These are phyloP conservation scores for Leptomonas pyrrhocoris DNA, from an alignment of 208 protist species.

Conservation along the genomic window DNA sequence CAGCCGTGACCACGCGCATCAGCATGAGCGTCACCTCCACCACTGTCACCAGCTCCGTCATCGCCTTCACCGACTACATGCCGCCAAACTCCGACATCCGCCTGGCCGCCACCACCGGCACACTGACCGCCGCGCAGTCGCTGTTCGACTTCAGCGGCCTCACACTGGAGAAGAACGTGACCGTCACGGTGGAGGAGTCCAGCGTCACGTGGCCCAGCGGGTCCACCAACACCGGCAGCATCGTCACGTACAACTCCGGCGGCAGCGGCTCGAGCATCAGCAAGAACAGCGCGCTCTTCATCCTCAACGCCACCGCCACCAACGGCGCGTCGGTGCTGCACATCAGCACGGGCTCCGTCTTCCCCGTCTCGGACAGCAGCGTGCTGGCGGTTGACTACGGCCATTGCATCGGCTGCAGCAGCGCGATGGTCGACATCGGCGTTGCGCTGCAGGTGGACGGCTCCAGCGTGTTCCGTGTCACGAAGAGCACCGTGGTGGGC, in stretches of 20 bases:
- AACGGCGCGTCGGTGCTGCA: conserved; percentile 4
- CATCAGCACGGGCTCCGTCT: conserved; percentile 1
- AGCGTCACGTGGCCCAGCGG: neutral
- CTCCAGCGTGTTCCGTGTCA: too few relatives aligned
- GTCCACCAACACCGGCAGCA: conserved; percentile 15
- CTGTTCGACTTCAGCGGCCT: conserved; percentile 36
- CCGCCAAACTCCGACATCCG: conserved; percentile 27
- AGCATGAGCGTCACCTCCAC: too few relatives aligned
- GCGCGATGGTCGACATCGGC: too few relatives aligned
- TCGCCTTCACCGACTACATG: conserved; percentile 20
- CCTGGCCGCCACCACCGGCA: conserved; percentile 22
- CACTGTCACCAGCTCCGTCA: neutral
- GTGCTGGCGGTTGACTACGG: too few relatives aligned
- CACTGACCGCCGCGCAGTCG: conserved; percentile 16
- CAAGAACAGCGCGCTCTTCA: conserved; percentile 11
- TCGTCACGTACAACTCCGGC: conserved; percentile 5
- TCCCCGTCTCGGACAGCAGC: too few relatives aligned
- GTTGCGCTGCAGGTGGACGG: too few relatives aligned
- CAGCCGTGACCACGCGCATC: too few relatives aligned
- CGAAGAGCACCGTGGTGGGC: too few relatives aligned
- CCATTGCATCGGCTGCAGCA: too few relatives aligned
- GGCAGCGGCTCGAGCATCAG: conserved; percentile 8
- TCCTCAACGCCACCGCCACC: conserved; percentile 20
- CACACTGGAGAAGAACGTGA: conserved; percentile 13
- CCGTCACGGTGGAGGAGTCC: neutral